These are phyloP conservation scores for Suillus americanus DNA, from an alignment of 768 basidiomycete species.

Conservation along the genomic window DNA sequence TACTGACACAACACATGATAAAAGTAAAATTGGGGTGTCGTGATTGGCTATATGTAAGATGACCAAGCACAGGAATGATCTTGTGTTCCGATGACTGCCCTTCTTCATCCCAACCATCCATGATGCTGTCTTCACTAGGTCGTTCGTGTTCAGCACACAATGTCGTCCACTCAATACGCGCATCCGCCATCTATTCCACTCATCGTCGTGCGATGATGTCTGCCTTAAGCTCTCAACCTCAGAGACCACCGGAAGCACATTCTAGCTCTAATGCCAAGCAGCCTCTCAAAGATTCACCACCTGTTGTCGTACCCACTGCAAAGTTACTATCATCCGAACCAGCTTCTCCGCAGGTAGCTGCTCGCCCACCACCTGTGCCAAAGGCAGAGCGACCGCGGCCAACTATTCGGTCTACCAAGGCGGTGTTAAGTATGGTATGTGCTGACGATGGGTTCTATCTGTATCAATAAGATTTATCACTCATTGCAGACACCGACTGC, in stretches of 20 bases:
- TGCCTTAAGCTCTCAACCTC: slow-evolving; percentile 44
- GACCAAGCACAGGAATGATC: background rate
- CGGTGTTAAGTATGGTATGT: slow-evolving; percentile 73
- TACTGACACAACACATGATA: no score
- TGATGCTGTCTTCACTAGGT: background rate
- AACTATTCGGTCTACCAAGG: slow-evolving; percentile 68
- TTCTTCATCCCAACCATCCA: background rate
- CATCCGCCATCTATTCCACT: slow-evolving; percentile 1
- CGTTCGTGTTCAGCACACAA: background rate
- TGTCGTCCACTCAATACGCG: slow-evolving; percentile 1
- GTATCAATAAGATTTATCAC: slow-evolving; percentile 4
- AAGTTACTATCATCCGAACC: slow-evolving; percentile 54
- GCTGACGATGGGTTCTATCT: slow-evolving; percentile 3
- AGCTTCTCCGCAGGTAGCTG: slow-evolving; percentile 68
- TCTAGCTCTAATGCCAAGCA: slow-evolving; percentile 11
- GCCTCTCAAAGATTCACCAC: slow-evolving; percentile 45
- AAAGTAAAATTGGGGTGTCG: background rate
- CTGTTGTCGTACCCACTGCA: slow-evolving; percentile 48
- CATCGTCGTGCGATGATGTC: slow-evolving; percentile 69
- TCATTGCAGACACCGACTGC: slow-evolving; percentile 72
- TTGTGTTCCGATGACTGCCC: background rate
- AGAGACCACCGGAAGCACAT: slow-evolving; percentile 18
- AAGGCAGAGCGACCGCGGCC: slow-evolving; percentile 64
- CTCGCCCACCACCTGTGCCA: slow-evolving; percentile 69
- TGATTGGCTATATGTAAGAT: background rate